These are phyloP conservation scores for Globisporangium splendens DNA, from an alignment of 352 stramenopile genomes.

Conservation along the genomic window DNA sequence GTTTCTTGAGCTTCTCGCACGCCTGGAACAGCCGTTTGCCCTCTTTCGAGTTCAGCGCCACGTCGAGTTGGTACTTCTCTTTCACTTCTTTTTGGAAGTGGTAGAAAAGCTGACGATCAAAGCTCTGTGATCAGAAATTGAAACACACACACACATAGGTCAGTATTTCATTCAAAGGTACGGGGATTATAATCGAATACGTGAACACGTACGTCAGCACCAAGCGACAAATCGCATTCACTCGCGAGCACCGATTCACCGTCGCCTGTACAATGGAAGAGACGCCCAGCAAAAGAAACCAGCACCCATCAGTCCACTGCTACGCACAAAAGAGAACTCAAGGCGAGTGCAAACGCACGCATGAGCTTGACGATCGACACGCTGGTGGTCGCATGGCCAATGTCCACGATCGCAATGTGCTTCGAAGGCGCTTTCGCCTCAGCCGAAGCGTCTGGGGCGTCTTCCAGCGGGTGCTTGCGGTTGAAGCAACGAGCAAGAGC, in stretches of 20 bases:
- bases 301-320: neutral
- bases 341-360: slow-evolving; percentile 9
- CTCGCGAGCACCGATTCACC: slow-evolving; percentile 55
- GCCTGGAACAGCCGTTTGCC: slow-evolving; percentile 85
- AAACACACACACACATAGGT: neutral
- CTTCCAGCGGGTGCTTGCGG: slow-evolving; percentile 74
- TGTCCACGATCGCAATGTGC: slow-evolving; percentile 86
- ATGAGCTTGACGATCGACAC: slow-evolving; percentile 72
- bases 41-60: slow-evolving; percentile 69
- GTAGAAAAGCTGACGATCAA: slow-evolving; percentile 75
- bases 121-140: slow-evolving; percentile 24
- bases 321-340: neutral
- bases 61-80: slow-evolving; percentile 41
- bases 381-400: slow-evolving; percentile 80
- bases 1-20: slow-evolving; percentile 87
- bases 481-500: slow-evolving; percentile 67
- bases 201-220: slow-evolving; percentile 36
- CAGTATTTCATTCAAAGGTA: neutral
- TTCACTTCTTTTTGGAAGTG: slow-evolving; percentile 74
- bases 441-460: slow-evolving; percentile 8
- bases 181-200: too few relatives aligned
- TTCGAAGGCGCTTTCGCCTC: slow-evolving; percentile 25
- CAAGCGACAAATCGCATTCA: slow-evolving; percentile 53
- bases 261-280: slow-evolving; percentile 18
- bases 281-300: too few relatives aligned